Evolutionary conservation across 2,329 filamentous ascomycete genomes (phyloP).

Genomic region (Aspergillus amoenus): DNA sequence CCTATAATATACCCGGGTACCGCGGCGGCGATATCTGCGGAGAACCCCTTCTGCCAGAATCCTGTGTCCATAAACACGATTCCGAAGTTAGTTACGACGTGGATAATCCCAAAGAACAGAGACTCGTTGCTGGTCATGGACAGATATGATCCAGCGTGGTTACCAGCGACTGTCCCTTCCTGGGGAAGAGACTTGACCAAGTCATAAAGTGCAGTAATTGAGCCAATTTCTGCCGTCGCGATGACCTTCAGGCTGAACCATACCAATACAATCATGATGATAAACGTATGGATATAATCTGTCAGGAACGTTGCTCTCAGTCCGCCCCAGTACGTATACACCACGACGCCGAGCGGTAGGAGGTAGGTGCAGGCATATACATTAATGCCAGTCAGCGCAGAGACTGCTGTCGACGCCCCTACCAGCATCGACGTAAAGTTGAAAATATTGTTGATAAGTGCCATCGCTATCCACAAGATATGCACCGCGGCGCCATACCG

Average conservation of each 20-base stretch:
- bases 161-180: conserved; percentile 32
- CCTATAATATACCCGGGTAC: conserved; percentile 46
- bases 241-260: conserved; percentile 42
- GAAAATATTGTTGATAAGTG: conserved; percentile 43
- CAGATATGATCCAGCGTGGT: conserved; percentile 37
- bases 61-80: conserved; percentile 43
- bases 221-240: conserved; percentile 34
- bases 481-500: conserved; percentile 41
- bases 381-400: conserved; percentile 43
- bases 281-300: conserved; percentile 45
- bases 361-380: conserved; percentile 44
- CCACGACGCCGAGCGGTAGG: conserved; percentile 40
- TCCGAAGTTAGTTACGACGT: conserved; percentile 39
- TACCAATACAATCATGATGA: conserved; percentile 42
- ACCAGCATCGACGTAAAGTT: conserved; percentile 42
- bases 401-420: conserved; percentile 40
- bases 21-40: conserved; percentile 40
- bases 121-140: conserved; percentile 38
- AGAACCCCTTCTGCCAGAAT: conserved; percentile 49
- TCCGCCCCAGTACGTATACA: conserved; percentile 43
- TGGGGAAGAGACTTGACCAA: conserved; percentile 34
- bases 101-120: conserved; percentile 38
- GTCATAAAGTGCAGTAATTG: conserved; percentile 38
- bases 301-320: conserved; percentile 43
- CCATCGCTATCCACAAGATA: conserved; percentile 42